Conservation (phyloP, 306 rosid species). For the Medicago lupulina region DNA sequence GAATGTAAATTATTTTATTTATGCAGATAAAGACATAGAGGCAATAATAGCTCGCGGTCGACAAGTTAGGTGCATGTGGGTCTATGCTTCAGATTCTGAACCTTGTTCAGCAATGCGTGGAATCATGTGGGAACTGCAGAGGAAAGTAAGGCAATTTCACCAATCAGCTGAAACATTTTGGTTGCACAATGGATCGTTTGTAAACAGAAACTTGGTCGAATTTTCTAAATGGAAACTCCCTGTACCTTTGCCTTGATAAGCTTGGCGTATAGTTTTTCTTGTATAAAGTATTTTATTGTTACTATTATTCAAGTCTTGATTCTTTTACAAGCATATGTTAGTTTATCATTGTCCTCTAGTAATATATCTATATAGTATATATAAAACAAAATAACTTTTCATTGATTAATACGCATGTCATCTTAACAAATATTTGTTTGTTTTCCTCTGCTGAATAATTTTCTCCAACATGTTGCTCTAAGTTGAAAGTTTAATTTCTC, state of each 20-base stretch:
- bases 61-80: slow-evolving; percentile 77
- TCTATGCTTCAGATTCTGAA: slow-evolving; percentile 68
- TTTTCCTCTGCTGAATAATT: slow-evolving; percentile 1
- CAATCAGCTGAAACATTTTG: slow-evolving; percentile 94
- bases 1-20: not conserved
- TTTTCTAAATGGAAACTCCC: slow-evolving; percentile 85
- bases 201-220: slow-evolving; percentile 70
- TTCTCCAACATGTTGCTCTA: not conserved
- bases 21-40: slow-evolving; percentile 72
- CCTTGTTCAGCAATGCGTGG: slow-evolving; percentile 92
- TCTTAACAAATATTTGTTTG: not conserved
- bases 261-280: slow-evolving; percentile 27
- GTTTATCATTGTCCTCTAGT: slow-evolving; percentile 3
- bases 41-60: slow-evolving; percentile 73
- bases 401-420: slow-evolving; percentile 4
- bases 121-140: slow-evolving; percentile 92
- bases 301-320: slow-evolving; percentile 1
- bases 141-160: slow-evolving; percentile 89
- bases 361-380: slow-evolving; percentile 8
- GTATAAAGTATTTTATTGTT: slow-evolving; percentile 31
- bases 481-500: slow-evolving; percentile 9
- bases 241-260: slow-evolving; percentile 75
- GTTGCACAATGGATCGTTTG: slow-evolving; percentile 82
- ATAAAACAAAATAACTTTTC: slow-evolving; percentile 4
- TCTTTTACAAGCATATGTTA: slow-evolving; percentile 25